Evolutionary conservation across 805 yeast genomes (phyloP), one percentile per base, ranked within the genome.

Genomic region (Suhomyces kilbournensis): DNA sequence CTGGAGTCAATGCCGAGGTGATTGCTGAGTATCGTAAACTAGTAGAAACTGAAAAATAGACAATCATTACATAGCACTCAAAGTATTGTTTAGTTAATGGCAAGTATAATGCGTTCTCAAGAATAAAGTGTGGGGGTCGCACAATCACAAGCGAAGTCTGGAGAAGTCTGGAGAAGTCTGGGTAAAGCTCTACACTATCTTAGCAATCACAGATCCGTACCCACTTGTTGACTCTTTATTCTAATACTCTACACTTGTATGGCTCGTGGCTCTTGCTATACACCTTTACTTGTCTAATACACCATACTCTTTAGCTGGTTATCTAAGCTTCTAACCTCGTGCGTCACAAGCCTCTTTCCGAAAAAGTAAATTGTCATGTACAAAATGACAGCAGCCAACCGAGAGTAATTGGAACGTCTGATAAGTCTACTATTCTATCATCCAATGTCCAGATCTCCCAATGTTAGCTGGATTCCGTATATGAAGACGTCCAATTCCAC

Each of bases 1-100:
- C 58, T 7, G 56, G 56, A 2, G 46, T 50, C 17, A 50, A 52
- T 12, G 44, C 47, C 4, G 59, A 56, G 20, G 28, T 52, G 0
- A 35, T 62, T 35, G 49, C 45, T 12, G 42, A 28, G 35, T 61
- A 56, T 39, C 49, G 65, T 12, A 32, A 42, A n/a, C n/a, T 51
- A 44, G 32, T 46, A 17, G 35, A 40, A 4, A 38, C 32, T 10
- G 5, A 28, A 28, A 12, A 28, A 28, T 28, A 26, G 28, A 26
- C 9, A 26, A 26, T 8, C 28, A 25, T 25, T 26, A 26, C 28
- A 26, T 10, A 26, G 28, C 28, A 7, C 9, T n/a, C n/a, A n/a
- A n/a, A n/a, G n/a, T n/a, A n/a, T n/a, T n/a, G n/a, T n/a, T n/a
- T n/a, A n/a, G n/a, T n/a, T n/a, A n/a, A 22, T 22, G 25, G 25